Percentiles rank a stretch among this genome's conserved stretches.
These are phyloP conservation scores for Fusarium sp. DNA, from an alignment of 2,329 filamentous ascomycete genomes.

Conservation along the genomic window DNA sequence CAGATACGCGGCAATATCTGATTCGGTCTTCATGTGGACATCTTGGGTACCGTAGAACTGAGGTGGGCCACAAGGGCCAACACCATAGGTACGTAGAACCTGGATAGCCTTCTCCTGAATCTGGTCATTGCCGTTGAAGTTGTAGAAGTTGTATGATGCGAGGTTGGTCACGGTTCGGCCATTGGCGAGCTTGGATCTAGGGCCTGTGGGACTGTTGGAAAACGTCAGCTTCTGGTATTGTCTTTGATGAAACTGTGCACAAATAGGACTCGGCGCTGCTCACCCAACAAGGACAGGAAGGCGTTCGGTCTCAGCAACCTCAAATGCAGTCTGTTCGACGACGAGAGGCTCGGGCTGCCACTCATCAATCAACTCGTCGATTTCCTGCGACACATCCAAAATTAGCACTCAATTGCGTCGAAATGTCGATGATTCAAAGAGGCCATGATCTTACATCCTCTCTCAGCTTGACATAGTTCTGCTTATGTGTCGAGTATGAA, in stretches of 20 bases:
- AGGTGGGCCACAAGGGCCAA: constrained; percentile 95
- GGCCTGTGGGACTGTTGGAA: constrained; percentile 74
- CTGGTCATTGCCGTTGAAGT: constrained; percentile 91
- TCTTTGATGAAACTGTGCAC: neutral
- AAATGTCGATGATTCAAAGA: neutral
- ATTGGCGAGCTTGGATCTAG: constrained; percentile 88
- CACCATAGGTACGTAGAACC: constrained; percentile 93
- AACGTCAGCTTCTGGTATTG: constrained; percentile 11
- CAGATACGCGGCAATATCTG: constrained; percentile 90
- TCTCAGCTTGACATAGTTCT: constrained; percentile 87
- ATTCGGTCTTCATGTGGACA: constrained; percentile 96
- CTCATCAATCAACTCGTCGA: constrained; percentile 95
- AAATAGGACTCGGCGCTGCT: constrained; percentile 13
- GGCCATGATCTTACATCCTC: constrained; percentile 69
- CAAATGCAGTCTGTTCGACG: constrained; percentile 76
- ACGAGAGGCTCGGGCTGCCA: constrained; percentile 97
- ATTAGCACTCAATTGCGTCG: constrained; percentile 14
- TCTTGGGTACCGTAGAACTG: constrained; percentile 99
- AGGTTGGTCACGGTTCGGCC: constrained; percentile 94
- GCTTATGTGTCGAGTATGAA: constrained; percentile 91
- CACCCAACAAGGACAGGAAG: constrained; percentile 91
- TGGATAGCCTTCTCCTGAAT: constrained; percentile 96
- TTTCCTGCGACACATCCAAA: constrained; percentile 70
- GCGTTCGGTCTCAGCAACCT: constrained; percentile 86
- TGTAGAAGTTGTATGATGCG: constrained; percentile 97